These are phyloP conservation scores for Rugiboletus extremiorientalis DNA, from an alignment of 1,284 basidiomycete species.

Conservation along the genomic window DNA sequence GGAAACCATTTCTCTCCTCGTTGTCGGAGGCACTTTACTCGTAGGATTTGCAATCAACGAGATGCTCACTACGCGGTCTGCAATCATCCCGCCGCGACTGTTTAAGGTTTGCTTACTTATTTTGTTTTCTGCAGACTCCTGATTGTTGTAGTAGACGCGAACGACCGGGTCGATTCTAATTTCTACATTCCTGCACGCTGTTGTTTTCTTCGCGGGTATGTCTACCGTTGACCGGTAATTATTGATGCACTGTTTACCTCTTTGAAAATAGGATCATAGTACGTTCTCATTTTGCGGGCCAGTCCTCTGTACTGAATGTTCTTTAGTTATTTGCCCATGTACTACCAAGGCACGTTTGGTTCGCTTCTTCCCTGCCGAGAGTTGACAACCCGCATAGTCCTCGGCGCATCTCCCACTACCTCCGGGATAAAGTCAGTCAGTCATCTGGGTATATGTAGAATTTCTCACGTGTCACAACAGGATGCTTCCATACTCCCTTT, in stretches of 20 bases:
- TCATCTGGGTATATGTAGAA: not conserved
- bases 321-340: constrained; percentile 31
- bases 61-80: constrained; percentile 46
- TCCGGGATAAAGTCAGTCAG: constrained; percentile 39
- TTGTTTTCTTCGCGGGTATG: constrained; percentile 40
- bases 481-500: constrained; percentile 46
- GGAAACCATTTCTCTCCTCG: constrained; percentile 49
- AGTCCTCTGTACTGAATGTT: constrained; percentile 3
- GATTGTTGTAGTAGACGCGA: constrained; percentile 33
- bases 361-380: constrained; percentile 3
- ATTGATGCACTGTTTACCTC: not conserved
- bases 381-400: constrained; percentile 29
- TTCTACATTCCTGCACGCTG: constrained; percentile 39
- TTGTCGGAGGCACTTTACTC: constrained; percentile 45
- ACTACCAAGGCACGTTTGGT: constrained; percentile 27
- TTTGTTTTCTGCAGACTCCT: not conserved
- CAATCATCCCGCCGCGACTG: constrained; percentile 52
- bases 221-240: not conserved
- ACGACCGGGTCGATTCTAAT: constrained; percentile 44
- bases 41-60: constrained; percentile 44
- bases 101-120: constrained; percentile 33
- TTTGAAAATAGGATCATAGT: constrained; percentile 26
- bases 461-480: constrained; percentile 8
- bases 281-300: not conserved
- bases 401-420: constrained; percentile 45